Percentiles rank a stretch among this genome's conserved stretches.
Conservation (phyloP, 129 eudicot species). For the Chrysanthemum lavandulifolium region DNA sequence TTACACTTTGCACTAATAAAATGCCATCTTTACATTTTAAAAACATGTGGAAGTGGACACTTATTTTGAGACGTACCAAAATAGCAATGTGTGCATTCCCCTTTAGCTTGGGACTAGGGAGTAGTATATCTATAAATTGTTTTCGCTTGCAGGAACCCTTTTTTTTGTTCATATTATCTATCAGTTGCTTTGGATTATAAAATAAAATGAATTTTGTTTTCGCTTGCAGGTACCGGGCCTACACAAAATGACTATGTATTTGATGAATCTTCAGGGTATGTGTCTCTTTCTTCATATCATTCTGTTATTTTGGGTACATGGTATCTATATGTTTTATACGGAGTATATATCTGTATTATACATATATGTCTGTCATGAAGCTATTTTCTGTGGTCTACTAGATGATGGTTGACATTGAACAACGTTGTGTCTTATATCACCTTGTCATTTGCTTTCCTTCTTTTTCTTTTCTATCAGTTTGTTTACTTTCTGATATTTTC, state of each 20-base stretch:
- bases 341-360: too few species aligned
- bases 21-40: too few species aligned
- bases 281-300: not conserved
- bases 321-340: not conserved
- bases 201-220: slow-evolving; percentile 4
- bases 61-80: too few species aligned
- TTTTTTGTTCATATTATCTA: not conserved
- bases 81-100: too few species aligned
- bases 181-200: not conserved
- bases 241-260: slow-evolving; percentile 61
- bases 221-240: slow-evolving; percentile 49
- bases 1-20: too few species aligned
- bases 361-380: not conserved
- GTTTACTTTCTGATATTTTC: not conserved
- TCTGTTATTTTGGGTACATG: not conserved
- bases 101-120: too few species aligned
- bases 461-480: not conserved
- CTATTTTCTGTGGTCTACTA: not conserved
- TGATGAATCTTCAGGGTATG: slow-evolving; percentile 91
- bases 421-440: not conserved
- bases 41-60: too few species aligned
- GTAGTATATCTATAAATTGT: not conserved
- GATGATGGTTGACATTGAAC: not conserved
- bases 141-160: too few species aligned
- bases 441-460: not conserved